Percentiles rank a stretch among this genome's conserved stretches.
phyloP scores from a whole-genome alignment of 805 yeast species.

The Hanseniaspora clermontiae region DNA sequence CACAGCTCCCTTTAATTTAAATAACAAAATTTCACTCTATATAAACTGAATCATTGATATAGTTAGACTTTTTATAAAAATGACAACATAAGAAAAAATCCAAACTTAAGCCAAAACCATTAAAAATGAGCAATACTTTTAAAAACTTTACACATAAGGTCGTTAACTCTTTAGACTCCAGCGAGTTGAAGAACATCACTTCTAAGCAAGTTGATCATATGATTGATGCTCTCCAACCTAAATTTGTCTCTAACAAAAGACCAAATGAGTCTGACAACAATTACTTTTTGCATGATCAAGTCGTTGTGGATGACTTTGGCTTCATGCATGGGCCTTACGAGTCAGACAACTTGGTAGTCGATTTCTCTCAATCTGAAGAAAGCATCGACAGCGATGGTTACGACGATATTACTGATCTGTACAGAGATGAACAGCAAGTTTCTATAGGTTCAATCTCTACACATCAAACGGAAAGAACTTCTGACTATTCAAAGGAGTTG shows the following conservation, averaged over 20 bases:
- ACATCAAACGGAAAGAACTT: background rate
- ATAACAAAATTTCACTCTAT: too few relatives aligned
- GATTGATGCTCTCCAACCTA: background rate
- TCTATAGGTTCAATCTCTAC: background rate
- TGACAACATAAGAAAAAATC: background rate
- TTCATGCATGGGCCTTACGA: slow-evolving; percentile 1
- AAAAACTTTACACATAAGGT: background rate
- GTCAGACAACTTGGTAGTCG: background rate
- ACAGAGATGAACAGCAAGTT: background rate
- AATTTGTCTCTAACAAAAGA: background rate
- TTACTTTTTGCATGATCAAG: background rate
- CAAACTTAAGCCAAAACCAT: background rate
- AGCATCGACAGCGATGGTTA: background rate
- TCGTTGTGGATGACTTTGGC: background rate
- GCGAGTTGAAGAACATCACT: background rate
- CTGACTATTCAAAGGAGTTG: background rate
- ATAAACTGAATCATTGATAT: background rate
- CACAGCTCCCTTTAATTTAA: background rate
- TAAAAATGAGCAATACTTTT: background rate
- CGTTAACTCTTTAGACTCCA: background rate
- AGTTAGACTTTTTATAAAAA: too few relatives aligned
- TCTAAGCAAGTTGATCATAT: background rate
- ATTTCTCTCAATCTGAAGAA: background rate
- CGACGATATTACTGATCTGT: background rate
- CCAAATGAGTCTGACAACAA: background rate